Conservation (phyloP, 169 alveolate species). For the Eimeria acervulina region DNA sequence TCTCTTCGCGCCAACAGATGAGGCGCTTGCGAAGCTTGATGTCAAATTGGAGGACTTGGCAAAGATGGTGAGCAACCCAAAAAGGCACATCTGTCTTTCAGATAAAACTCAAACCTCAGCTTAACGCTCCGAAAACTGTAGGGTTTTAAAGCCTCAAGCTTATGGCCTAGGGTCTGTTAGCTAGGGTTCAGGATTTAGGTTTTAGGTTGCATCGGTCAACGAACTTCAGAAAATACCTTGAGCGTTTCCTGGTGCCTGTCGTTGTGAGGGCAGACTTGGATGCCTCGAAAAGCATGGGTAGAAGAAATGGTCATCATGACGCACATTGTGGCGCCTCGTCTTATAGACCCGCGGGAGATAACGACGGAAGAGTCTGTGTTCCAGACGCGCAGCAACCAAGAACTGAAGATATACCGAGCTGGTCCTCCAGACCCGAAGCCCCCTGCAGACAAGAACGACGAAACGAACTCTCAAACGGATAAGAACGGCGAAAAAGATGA, state of each 20-base stretch:
- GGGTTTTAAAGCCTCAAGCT: neutral
- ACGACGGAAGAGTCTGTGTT: conserved; percentile 54
- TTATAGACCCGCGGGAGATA: conserved; percentile 46
- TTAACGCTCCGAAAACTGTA: neutral
- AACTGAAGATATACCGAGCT: conserved; percentile 7
- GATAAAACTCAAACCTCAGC: neutral
- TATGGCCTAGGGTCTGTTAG: neutral
- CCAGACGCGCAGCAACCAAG: conserved; percentile 66
- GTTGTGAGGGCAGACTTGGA: conserved; percentile 14
- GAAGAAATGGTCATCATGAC: conserved; percentile 63
- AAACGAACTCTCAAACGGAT: neutral
- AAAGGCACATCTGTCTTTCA: neutral
- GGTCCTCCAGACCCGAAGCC: conserved; percentile 49
- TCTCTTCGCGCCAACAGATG: conserved; percentile 58
- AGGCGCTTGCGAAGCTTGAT: neutral
- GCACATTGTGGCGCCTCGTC: conserved; percentile 71
- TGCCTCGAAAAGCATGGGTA: conserved; percentile 50
- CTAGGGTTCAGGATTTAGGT: neutral
- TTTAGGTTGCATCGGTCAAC: neutral
- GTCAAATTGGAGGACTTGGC: conserved; percentile 36
- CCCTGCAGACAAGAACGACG: neutral
- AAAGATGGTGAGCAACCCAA: conserved; percentile 10
- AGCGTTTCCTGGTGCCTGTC: neutral
- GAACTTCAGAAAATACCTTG: neutral
- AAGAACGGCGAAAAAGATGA: neutral